Percentiles rank a stretch among this genome's conserved stretches.
phyloP scores from a whole-genome alignment of 1,284 basidiomycete species.

The Cutaneotrichosporon dermatis region DNA sequence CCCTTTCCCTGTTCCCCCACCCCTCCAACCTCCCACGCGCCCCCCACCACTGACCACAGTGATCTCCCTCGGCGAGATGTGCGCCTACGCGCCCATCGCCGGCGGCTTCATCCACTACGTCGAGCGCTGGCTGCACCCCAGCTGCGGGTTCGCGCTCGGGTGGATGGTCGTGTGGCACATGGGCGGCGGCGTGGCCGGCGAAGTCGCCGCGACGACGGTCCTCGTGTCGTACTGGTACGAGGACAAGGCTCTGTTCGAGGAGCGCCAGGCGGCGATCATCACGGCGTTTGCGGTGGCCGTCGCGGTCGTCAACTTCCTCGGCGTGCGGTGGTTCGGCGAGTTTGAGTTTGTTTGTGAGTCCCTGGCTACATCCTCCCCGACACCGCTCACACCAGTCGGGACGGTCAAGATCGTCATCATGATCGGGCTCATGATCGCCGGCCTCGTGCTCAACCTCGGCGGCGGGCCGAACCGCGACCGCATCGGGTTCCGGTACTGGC shows the following conservation, averaged over 20 bases:
- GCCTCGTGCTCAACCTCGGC: constrained; percentile 15
- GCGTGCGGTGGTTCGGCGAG: constrained; percentile 65
- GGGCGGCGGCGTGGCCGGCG: constrained; percentile 62
- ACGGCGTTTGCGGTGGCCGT: constrained; percentile 10
- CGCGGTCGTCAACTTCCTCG: constrained; percentile 59
- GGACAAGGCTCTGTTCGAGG: too few relatives aligned
- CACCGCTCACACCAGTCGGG: constrained; percentile 1
- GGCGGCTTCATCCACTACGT: constrained; percentile 44
- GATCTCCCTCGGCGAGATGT: constrained; percentile 46
- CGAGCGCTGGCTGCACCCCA: constrained; percentile 33
- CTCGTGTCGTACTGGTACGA: constrained; percentile 72
- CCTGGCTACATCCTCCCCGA: too few relatives aligned
- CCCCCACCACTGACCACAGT: constrained; percentile 12
- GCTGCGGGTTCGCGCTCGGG: constrained; percentile 3
- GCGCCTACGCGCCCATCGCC: constrained; percentile 30
- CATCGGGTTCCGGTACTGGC: constrained; percentile 32
- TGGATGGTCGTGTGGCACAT: constrained; percentile 48
- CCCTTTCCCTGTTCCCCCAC: too few relatives aligned
- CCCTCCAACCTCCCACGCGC: background rate
- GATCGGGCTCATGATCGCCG: background rate
- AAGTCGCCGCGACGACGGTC: constrained; percentile 69
- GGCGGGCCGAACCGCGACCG: constrained; percentile 29
- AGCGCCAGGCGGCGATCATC: constrained; percentile 13
- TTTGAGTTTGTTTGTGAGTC: constrained; percentile 31
- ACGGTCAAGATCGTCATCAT: constrained; percentile 17